A percentile compares a stretch with the other conserved stretches of the same genome.
phyloP scores from a whole-genome alignment of 2,329 filamentous ascomycete genomes.

The Curvularia lunata region DNA sequence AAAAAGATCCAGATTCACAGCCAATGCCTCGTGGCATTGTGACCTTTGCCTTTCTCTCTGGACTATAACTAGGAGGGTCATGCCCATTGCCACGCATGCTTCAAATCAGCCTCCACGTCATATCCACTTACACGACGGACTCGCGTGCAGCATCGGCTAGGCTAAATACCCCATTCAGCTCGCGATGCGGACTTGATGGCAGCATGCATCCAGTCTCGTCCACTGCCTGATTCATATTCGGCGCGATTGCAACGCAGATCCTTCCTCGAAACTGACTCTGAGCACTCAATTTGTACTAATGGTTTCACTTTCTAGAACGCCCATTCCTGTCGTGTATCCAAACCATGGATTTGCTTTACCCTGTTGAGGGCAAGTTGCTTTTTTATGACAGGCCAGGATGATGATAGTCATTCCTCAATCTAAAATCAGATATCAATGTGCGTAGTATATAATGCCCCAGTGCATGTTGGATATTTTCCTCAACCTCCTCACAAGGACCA shows the following conservation, averaged over 20 bases:
- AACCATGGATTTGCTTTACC: neutral
- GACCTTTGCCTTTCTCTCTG: neutral
- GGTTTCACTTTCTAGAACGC: neutral
- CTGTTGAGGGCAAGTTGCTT: neutral
- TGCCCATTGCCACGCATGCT: neutral
- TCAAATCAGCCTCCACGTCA: conserved; percentile 5
- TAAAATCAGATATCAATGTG: neutral
- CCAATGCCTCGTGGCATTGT: neutral
- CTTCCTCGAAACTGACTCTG: neutral
- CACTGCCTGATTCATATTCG: conserved; percentile 1
- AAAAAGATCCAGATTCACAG: neutral
- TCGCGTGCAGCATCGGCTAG: conserved; percentile 4
- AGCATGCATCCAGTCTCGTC: conserved; percentile 9
- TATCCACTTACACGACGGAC: neutral
- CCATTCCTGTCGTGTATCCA: neutral
- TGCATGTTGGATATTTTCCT: neutral
- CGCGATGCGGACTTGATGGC: conserved; percentile 1
- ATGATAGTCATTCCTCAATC: neutral
- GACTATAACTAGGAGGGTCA: neutral
- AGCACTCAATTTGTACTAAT: neutral
- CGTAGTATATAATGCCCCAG: conserved; percentile 2
- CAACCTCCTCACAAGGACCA: neutral
- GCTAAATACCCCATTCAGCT: conserved; percentile 10
- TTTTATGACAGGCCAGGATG: neutral
- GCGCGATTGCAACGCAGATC: neutral